A percentile compares a stretch with the other conserved stretches of the same genome.
phyloP scores from a whole-genome alignment of 2,329 filamentous ascomycete genomes.

The Kalaharituber pfeilii region DNA sequence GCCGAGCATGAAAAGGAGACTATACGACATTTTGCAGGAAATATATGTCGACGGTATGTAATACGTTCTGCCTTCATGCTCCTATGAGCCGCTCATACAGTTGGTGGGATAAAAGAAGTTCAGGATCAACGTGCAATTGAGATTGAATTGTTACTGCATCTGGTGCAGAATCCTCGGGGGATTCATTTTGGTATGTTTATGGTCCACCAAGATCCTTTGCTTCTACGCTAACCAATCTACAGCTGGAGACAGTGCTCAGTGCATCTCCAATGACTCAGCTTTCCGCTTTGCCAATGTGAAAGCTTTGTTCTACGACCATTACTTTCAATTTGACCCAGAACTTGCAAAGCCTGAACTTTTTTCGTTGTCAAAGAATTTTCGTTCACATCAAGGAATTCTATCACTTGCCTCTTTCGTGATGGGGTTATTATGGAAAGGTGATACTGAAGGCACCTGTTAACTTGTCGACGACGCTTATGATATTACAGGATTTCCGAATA shows the following conservation, averaged over 20 bases:
- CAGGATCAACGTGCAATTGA: constrained; percentile 24
- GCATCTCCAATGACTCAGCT: constrained; percentile 26
- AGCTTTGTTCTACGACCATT: constrained; percentile 23
- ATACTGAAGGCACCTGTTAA: constrained; percentile 1
- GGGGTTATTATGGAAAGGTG: constrained; percentile 23
- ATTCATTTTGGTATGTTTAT: constrained; percentile 17
- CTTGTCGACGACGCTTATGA: neutral
- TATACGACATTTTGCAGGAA: constrained; percentile 19
- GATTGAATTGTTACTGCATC: constrained; percentile 22
- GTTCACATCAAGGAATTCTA: constrained; percentile 26
- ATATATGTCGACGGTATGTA: constrained; percentile 21
- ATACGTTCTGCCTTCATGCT: neutral
- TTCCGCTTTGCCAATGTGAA: constrained; percentile 26
- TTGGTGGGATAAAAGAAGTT: constrained; percentile 18
- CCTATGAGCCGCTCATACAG: neutral
- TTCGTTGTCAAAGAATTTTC: constrained; percentile 24
- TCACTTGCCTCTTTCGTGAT: constrained; percentile 25
- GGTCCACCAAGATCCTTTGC: neutral
- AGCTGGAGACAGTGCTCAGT: constrained; percentile 24
- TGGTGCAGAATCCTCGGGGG: constrained; percentile 20
- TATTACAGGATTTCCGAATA: constrained; percentile 20
- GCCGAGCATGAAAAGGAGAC: neutral
- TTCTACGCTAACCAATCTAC: neutral
- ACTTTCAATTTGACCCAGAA: constrained; percentile 7
- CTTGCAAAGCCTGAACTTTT: constrained; percentile 21